A percentile compares a stretch with the other conserved stretches of the same genome.
These are phyloP conservation scores for Annona cherimola DNA, from an alignment of 164 flowering plant species.

Conservation along the genomic window DNA sequence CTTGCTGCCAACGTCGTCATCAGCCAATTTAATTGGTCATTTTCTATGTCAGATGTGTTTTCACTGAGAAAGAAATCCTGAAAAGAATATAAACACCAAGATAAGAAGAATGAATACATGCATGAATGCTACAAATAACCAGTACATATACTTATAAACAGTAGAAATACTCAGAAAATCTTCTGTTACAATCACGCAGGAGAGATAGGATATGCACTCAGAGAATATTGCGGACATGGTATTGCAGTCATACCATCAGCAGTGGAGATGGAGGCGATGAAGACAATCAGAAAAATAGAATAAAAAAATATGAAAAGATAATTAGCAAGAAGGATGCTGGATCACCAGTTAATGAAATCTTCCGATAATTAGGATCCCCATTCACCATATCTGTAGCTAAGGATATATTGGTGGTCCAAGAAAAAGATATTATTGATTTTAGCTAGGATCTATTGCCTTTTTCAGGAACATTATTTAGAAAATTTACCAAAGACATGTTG, in stretches of 20 bases:
- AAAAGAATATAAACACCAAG: conserved; percentile 4
- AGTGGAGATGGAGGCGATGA: not conserved
- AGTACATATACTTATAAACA: no score
- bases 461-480: no score
- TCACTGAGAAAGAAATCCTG: conserved; percentile 17
- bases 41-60: conserved; percentile 13
- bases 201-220: not conserved
- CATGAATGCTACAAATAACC: not conserved
- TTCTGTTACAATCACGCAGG: not conserved
- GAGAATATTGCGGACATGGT: not conserved
- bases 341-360: no score
- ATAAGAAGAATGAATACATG: conserved; percentile 5
- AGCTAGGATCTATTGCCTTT: no score
- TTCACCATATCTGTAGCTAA: no score
- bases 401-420: no score
- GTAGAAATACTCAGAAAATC: not conserved
- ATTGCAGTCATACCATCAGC: no score
- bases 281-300: not conserved
- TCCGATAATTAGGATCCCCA: no score
- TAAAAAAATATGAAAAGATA: not conserved
- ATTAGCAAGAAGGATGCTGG: not conserved
- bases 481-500: no score
- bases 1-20: conserved; percentile 34
- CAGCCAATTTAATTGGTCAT: conserved; percentile 36
- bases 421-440: no score